phyloP scores from a whole-genome alignment of 495 filamentous ascomycete genomes.

The Penicillium nucicola region DNA sequence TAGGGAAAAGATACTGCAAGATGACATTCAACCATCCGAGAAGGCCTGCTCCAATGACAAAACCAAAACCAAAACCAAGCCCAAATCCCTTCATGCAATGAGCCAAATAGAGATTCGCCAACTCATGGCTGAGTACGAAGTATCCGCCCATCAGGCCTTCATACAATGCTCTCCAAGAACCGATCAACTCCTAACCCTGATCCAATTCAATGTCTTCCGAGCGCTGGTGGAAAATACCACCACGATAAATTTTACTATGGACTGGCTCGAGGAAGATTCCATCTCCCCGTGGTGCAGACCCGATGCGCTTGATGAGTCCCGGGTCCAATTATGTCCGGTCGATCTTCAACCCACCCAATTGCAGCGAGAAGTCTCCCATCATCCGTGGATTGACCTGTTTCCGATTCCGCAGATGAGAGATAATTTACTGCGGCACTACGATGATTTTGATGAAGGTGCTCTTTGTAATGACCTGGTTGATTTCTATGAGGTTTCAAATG shows the following conservation, averaged over 20 bases:
- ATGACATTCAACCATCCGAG: too few relatives aligned
- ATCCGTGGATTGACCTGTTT: slow-evolving; percentile 39
- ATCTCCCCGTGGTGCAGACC: slow-evolving; percentile 14
- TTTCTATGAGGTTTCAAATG: slow-evolving; percentile 18
- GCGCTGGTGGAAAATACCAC: slow-evolving; percentile 22
- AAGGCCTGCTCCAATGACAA: too few relatives aligned
- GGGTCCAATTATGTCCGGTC: slow-evolving; percentile 7
- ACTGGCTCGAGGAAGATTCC: slow-evolving; percentile 19
- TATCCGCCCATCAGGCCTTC: slow-evolving; percentile 3
- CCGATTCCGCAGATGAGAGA: slow-evolving; percentile 35
- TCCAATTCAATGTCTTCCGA: slow-evolving; percentile 26
- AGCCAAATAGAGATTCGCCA: neutral
- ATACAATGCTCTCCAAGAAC: slow-evolving; percentile 19
- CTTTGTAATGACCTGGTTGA: slow-evolving; percentile 31
- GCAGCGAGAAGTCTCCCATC: slow-evolving; percentile 35
- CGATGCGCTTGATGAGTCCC: too few relatives aligned
- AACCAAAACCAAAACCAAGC: too few relatives aligned
- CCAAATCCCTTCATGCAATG: neutral
- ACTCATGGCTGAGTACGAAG: slow-evolving; percentile 7
- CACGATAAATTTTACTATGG: slow-evolving; percentile 14
- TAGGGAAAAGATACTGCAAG: too few relatives aligned
- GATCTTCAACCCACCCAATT: slow-evolving; percentile 33
- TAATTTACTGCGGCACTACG: slow-evolving; percentile 27
- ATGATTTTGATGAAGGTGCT: slow-evolving; percentile 37
- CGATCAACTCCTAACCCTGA: slow-evolving; percentile 33